These are phyloP conservation scores for Claviceps sp. DNA, from an alignment of 2,329 filamentous ascomycete genomes.

Conservation along the genomic window DNA sequence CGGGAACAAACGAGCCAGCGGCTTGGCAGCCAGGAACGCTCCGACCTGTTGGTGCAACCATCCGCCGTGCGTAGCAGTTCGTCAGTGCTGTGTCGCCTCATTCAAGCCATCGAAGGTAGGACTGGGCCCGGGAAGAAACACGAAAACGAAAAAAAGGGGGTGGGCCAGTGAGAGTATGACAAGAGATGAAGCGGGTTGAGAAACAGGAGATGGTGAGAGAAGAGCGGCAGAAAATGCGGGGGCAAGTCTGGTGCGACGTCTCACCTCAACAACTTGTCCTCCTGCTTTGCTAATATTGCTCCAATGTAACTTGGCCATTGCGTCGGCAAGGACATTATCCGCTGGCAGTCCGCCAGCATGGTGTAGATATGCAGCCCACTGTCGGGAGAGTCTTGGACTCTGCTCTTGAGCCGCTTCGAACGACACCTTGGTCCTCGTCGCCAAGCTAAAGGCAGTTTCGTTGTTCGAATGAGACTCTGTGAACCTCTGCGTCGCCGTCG, in stretches of 20 bases:
- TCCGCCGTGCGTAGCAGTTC: no score
- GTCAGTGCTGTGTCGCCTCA: not conserved
- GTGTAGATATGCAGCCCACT: conserved; percentile 3
- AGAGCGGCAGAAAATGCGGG: not conserved
- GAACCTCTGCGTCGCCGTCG: not conserved
- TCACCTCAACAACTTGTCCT: conserved; percentile 1
- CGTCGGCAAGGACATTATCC: not conserved
- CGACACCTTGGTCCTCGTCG: not conserved
- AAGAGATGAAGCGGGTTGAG: no score
- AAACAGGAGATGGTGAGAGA: not conserved
- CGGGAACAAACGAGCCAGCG: not conserved
- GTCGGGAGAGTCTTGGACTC: not conserved
- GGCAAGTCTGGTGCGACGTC: not conserved
- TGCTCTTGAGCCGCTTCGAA: not conserved
- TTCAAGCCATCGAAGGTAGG: not conserved
- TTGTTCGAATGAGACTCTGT: not conserved
- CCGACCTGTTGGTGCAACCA: not conserved
- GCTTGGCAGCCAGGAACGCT: not conserved
- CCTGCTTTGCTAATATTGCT: not conserved
- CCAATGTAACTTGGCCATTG: not conserved
- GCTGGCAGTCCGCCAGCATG: not conserved
- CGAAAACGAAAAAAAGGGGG: not conserved
- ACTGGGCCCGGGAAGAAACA: not conserved
- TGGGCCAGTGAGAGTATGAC: no score
- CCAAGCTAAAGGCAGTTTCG: conserved; percentile 2